Percentiles rank a stretch among this genome's conserved stretches.
These are phyloP conservation scores for Leptographium wingfieldii DNA, from an alignment of 2,329 filamentous ascomycete species.

Conservation along the genomic window DNA sequence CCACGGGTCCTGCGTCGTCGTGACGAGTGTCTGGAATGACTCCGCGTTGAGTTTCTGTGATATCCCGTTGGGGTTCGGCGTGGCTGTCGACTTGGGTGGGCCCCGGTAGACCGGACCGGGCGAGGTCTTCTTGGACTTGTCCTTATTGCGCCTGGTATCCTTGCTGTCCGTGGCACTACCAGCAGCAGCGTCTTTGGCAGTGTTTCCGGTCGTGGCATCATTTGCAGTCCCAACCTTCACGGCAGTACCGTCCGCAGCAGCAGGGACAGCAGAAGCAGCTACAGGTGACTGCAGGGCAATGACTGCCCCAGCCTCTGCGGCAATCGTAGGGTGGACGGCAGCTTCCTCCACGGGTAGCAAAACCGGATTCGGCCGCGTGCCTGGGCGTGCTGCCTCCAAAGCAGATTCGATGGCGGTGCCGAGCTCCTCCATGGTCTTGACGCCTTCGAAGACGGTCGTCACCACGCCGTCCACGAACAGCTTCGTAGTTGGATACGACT, in stretches of 20 bases:
- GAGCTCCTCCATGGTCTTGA: conserved; percentile 43
- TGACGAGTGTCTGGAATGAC: conserved; percentile 75
- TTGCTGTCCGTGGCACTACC: conserved; percentile 4
- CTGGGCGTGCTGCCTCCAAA: conserved; percentile 68
- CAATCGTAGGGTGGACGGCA: conserved; percentile 22
- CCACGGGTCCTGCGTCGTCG: conserved; percentile 82
- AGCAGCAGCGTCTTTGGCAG: background rate
- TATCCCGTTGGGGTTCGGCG: conserved; percentile 62
- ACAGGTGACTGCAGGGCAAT: background rate
- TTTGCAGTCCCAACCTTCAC: background rate
- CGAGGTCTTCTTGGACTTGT: conserved; percentile 13
- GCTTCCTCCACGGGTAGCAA: conserved; percentile 62
- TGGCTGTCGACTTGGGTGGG: conserved; percentile 36
- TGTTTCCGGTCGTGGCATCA: background rate
- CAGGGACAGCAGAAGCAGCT: background rate
- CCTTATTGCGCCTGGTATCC: conserved; percentile 9
- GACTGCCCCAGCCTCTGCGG: conserved; percentile 18
- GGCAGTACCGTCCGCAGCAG: background rate
- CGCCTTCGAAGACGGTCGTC: conserved; percentile 50
- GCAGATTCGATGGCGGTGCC: conserved; percentile 56
- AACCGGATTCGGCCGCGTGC: conserved; percentile 57
- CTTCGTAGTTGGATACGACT: conserved; percentile 62
- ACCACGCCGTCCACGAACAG: conserved; percentile 70
- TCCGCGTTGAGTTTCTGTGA: conserved; percentile 70
- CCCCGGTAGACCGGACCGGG: conserved; percentile 17